Evolutionary conservation across 1,139 yeast genomes (phyloP), one percentile per base, ranked within the genome.

Genomic region (Wickerhamomyces sp.): DNA sequence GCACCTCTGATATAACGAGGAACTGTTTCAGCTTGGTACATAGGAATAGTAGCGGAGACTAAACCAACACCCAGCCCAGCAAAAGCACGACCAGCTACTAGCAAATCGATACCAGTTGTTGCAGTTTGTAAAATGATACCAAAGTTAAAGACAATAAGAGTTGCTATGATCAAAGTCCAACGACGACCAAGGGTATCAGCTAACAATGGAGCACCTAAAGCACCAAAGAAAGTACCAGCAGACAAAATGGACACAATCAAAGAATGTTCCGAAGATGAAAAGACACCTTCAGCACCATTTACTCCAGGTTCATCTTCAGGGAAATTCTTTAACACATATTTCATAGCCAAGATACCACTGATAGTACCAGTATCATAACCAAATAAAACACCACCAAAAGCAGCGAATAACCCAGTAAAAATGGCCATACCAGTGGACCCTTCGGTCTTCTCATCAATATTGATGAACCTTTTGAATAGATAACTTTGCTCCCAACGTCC

Each of bases 1-100:
- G 87, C 74, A 60, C 90, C 92, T 65, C 92, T 74, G 45, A 80
- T 66, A 51, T 72, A 71, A 57, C 72, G 79, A 43, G 90, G 90
- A 28, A 88, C 74, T 47, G 80, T 71, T 64, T 83, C 90, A 42
- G 84, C 72, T 64, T 81, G 81, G 60, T 81, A 81, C 60, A 82
- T 64, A 32, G 88, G 87, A 40, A 77, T 72, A 39, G 78, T 65
- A 29, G 84, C 82, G 16, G 88, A 72, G 29, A 81, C 74, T 31
- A 72, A 70, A 53, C 90, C 90, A 42, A 83, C 84, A 57, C 84
- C 86, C 41, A 80, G 59, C 51, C 84, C 84, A 26, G 83, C 72
- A 54, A 81, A 68, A 39, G 74, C 68, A 63, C 85, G 68, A 44
- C 87, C 87, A 44, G 76, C 74, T 57, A 64, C 74, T 59, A 67